Evolutionary conservation across 176 grass and related monocot species (phyloP).

Genomic region (Luzula sylvatica): DNA sequence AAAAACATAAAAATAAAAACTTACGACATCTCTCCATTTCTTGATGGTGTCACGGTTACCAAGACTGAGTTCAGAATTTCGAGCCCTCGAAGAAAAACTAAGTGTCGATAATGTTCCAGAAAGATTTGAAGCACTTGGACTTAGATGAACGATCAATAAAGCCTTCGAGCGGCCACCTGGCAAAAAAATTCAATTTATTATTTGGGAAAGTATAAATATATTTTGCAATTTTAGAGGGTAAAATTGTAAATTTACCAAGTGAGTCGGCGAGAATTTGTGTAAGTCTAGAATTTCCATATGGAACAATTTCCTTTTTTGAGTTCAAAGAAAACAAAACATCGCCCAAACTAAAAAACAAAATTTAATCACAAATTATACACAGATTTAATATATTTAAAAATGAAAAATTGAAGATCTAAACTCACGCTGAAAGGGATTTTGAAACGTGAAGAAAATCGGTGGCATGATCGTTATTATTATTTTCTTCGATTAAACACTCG

Average conservation of each 20-base stretch:
- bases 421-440: constrained; percentile 96
- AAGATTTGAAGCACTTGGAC: constrained; percentile 87
- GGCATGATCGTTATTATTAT: constrained; percentile 66
- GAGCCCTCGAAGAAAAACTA: constrained; percentile 87
- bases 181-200: constrained; percentile 9
- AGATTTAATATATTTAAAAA: constrained; percentile 1
- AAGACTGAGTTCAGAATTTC: constrained; percentile 93
- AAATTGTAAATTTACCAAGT: constrained; percentile 5
- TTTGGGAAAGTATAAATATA: not conserved
- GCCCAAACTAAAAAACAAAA: constrained; percentile 50
- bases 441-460: constrained; percentile 93
- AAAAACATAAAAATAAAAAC: constrained; percentile 15
- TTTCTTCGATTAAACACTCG: constrained; percentile 66
- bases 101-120: constrained; percentile 75
- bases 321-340: constrained; percentile 89
- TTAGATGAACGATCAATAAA: constrained; percentile 80
- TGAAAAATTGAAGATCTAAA: constrained; percentile 39
- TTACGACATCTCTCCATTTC: constrained; percentile 99
- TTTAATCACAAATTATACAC: not conserved
- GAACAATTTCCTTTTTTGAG: constrained; percentile 63
- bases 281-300: constrained; percentile 80
- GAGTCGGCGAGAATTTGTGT: constrained; percentile 89
- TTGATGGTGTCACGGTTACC: constrained; percentile 98
- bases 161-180: constrained; percentile 82
- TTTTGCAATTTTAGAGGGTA: not conserved